A percentile compares a stretch with the other conserved stretches of the same genome.
phyloP scores from a whole-genome alignment of 2,329 filamentous ascomycete species.

The Nakataea oryzae region DNA sequence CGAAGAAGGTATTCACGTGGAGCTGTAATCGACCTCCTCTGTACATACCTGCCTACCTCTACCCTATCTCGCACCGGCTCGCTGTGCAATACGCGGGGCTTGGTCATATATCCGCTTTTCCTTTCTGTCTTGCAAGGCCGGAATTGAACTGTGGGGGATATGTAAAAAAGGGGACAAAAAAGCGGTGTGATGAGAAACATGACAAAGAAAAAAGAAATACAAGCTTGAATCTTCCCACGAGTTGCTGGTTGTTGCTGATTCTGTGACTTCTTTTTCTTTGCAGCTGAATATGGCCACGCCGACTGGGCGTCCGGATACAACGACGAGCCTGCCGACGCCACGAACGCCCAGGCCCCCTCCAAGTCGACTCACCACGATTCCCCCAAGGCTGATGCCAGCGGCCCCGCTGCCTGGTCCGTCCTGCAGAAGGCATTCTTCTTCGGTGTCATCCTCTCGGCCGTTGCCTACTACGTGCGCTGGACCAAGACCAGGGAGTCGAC shows the following conservation, averaged over 20 bases:
- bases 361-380: slow-evolving; percentile 11
- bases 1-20: slow-evolving; percentile 85
- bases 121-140: background rate
- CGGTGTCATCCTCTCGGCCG: slow-evolving; percentile 32
- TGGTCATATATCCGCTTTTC: background rate
- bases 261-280: slow-evolving; percentile 16
- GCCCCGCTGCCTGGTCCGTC: slow-evolving; percentile 21
- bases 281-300: slow-evolving; percentile 23
- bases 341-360: slow-evolving; percentile 10
- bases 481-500: slow-evolving; percentile 17
- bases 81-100: background rate
- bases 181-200: background rate
- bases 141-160: background rate
- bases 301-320: slow-evolving; percentile 25
- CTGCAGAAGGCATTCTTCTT: slow-evolving; percentile 41
- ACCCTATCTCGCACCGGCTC: slow-evolving; percentile 7
- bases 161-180: background rate
- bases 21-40: slow-evolving; percentile 53
- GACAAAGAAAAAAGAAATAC: slow-evolving; percentile 1
- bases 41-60: slow-evolving; percentile 15
- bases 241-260: slow-evolving; percentile 19
- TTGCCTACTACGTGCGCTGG: slow-evolving; percentile 33
- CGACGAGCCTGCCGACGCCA: slow-evolving; percentile 13
- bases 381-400: slow-evolving; percentile 4
- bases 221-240: background rate